Evolutionary conservation across 495 filamentous ascomycete species (phyloP).

Genomic region (Penicillium crystallinum): DNA sequence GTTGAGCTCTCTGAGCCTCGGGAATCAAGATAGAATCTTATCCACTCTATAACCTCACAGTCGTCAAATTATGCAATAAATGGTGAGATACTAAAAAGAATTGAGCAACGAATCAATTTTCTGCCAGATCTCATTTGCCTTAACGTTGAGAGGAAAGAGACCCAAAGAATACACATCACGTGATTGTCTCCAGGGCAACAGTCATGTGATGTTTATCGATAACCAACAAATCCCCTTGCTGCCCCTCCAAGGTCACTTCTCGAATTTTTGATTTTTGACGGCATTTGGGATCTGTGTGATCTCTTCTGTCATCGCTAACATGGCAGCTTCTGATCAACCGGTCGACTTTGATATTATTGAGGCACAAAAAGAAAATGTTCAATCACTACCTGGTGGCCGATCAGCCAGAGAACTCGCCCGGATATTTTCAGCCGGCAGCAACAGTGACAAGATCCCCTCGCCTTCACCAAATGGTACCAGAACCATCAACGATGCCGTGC

Average conservation of each 20-base stretch:
- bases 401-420: constrained; percentile 86
- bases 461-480: constrained; percentile 65
- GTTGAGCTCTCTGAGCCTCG: constrained; percentile 7
- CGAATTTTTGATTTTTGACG: constrained; percentile 2
- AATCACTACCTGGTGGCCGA: constrained; percentile 82
- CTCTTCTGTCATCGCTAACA: constrained; percentile 21
- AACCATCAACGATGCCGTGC: constrained; percentile 69
- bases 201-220: constrained; percentile 42
- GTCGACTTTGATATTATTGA: constrained; percentile 97
- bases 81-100: neutral
- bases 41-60: neutral
- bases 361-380: constrained; percentile 94
- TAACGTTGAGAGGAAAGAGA: neutral
- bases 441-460: constrained; percentile 40
- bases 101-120: neutral
- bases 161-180: constrained; percentile 20
- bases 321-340: constrained; percentile 52
- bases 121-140: neutral
- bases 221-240: constrained; percentile 21
- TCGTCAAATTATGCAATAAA: neutral
- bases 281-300: constrained; percentile 1
- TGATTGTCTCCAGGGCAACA: constrained; percentile 33
- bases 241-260: constrained; percentile 1
- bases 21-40: neutral
- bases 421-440: constrained; percentile 63